Evolutionary conservation across 1,284 basidiomycete species (phyloP).

Genomic region (Coriolopsis trogii): DNA sequence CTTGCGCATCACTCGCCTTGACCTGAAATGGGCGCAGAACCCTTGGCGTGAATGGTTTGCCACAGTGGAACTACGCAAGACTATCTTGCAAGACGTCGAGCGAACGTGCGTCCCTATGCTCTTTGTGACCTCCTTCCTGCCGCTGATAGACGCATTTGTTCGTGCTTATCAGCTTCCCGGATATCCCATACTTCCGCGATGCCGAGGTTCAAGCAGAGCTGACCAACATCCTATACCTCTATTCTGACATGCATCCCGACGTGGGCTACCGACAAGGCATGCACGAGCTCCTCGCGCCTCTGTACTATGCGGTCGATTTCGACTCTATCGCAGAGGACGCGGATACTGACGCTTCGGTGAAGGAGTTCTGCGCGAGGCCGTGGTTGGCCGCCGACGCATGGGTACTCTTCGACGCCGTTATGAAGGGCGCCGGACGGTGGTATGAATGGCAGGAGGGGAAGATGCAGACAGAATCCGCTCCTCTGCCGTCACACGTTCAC

Average conservation of each 20-base stretch:
- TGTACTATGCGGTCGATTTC: slow-evolving; percentile 81
- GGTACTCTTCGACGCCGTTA: slow-evolving; percentile 77
- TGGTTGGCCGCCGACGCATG: slow-evolving; percentile 87
- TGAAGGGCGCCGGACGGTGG: slow-evolving; percentile 78
- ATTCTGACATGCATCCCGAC: slow-evolving; percentile 73
- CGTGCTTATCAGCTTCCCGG: slow-evolving; percentile 81
- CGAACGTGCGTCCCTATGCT: slow-evolving; percentile 69
- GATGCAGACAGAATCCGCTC: slow-evolving; percentile 35
- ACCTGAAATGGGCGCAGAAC: slow-evolving; percentile 51
- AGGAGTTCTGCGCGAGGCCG: slow-evolving; percentile 64
- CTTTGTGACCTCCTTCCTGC: not conserved
- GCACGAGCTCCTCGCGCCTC: slow-evolving; percentile 90
- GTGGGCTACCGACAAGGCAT: slow-evolving; percentile 94
- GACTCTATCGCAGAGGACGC: slow-evolving; percentile 65
- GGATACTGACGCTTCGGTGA: slow-evolving; percentile 39
- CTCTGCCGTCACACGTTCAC: slow-evolving; percentile 48
- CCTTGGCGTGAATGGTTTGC: slow-evolving; percentile 94
- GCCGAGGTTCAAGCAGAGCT: slow-evolving; percentile 76
- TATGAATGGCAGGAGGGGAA: slow-evolving; percentile 85
- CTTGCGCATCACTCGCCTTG: not conserved
- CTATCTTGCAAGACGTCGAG: slow-evolving; percentile 90
- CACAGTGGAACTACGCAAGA: slow-evolving; percentile 83
- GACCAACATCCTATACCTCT: slow-evolving; percentile 85
- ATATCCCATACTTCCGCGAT: slow-evolving; percentile 85
- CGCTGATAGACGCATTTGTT: not conserved